Base-by-base conservation (phyloP, 1,284 basidiomycete genomes). In the Apiotrichum montevideense region DNA sequence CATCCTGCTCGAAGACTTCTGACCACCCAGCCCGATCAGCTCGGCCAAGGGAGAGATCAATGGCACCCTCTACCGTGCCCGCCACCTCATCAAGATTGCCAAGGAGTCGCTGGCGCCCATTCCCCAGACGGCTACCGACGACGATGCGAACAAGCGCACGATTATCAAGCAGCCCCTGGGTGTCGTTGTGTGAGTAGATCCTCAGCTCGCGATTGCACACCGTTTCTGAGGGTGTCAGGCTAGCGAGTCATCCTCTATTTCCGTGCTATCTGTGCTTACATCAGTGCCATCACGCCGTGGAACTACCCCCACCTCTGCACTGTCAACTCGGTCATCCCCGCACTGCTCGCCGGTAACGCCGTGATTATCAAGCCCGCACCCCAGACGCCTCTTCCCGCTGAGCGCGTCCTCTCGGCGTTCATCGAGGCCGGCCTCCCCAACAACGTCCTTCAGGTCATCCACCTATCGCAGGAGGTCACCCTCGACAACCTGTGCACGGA, bases 281-380 rank as follows among this genome's bases (percentile, higher is more conserved):
- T 4, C 48, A 63, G 69, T 47, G 64, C 64, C 21, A 62, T 74
- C 55, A 69, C 68, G 0, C 69, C 73, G 6, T 68, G 57, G 71
- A 92, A 89, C 76, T 95, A 84, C 76, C 92, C 92, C 0, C 94
- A 91, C 78, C 84, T 96, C 49, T 86, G 86, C 46, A 84, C 88
- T 40, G 83, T 97, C 74, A 97, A 97, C 76, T 85, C 89, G 2
- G 85, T 97, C 54, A 82, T 97, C 35, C 93, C 93, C 2, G 90
- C 91, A 1, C 79, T 97, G 58, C 79, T 95, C 41, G 84, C 90
- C 5, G 79, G 94, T 34, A 97, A 98, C 73, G 79, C 88, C 0
- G 88, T 97, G 13, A 76, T 97, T 50, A 79, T 97, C 71, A 98
- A 97, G 75, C 92, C 94, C 0, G 94, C 92, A 3, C 94, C 94